phyloP scores from a whole-genome alignment of 2,329 filamentous ascomycete species.

The Sordariomycetes sp. region DNA sequence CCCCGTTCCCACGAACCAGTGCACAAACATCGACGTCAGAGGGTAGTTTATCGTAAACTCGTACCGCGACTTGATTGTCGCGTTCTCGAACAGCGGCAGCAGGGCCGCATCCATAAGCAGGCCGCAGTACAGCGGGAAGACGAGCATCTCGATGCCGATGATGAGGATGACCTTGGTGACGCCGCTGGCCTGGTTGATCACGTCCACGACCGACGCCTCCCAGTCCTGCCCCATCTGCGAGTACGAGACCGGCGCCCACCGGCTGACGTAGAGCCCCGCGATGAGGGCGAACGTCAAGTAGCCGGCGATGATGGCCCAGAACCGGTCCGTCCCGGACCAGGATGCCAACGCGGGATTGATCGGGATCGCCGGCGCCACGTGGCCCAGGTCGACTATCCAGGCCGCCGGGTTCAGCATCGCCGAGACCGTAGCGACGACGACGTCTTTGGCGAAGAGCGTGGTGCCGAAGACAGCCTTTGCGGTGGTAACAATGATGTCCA shows the following conservation, averaged over 20 bases:
- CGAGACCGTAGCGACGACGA: slow-evolving; percentile 3
- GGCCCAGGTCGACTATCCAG: slow-evolving; percentile 48
- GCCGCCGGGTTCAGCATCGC: slow-evolving; percentile 34
- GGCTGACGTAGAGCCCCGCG: slow-evolving; percentile 69
- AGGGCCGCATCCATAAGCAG: slow-evolving; percentile 80
- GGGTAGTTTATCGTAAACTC: slow-evolving; percentile 71
- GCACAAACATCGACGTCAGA: slow-evolving; percentile 85
- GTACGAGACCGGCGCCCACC: slow-evolving; percentile 57
- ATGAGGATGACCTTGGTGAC: slow-evolving; percentile 97
- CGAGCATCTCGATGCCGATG: slow-evolving; percentile 97
- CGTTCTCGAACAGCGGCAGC: slow-evolving; percentile 76
- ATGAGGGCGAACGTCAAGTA: slow-evolving; percentile 67
- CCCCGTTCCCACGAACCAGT: slow-evolving; percentile 97
- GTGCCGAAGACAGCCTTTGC: neutral
- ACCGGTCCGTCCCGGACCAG: slow-evolving; percentile 56
- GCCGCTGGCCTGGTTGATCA: slow-evolving; percentile 84
- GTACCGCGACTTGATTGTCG: slow-evolving; percentile 66
- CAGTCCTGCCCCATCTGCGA: slow-evolving; percentile 45
- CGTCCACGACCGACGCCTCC: slow-evolving; percentile 73
- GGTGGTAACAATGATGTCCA: neutral
- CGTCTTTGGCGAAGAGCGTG: neutral
- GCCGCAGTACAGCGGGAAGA: slow-evolving; percentile 93
- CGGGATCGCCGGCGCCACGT: slow-evolving; percentile 22
- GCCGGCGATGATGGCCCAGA: slow-evolving; percentile 66
- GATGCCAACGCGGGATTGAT: slow-evolving; percentile 50